Evolutionary conservation across 805 yeast species (phyloP).

Genomic region (Huiozyma naganishii): DNA sequence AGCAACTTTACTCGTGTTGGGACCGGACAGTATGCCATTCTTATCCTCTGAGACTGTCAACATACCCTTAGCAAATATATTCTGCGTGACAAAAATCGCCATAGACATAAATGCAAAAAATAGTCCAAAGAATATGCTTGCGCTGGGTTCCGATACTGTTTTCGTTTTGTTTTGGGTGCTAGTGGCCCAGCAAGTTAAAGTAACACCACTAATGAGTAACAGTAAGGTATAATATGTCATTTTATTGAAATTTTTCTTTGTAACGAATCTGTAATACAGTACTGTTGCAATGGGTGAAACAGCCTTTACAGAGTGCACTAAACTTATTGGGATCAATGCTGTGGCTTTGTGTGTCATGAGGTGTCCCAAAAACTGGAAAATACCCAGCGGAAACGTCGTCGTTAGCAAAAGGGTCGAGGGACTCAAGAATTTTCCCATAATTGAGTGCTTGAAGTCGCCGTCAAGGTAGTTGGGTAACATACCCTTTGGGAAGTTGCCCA

Average conservation of each 20-base stretch:
- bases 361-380: constrained; percentile 88
- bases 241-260: constrained; percentile 43
- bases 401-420: constrained; percentile 44
- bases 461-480: constrained; percentile 25
- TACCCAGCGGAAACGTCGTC: constrained; percentile 88
- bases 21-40: constrained; percentile 16
- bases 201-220: constrained; percentile 78
- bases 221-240: constrained; percentile 69
- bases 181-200: constrained; percentile 55
- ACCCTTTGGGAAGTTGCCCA: constrained; percentile 26
- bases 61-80: constrained; percentile 67
- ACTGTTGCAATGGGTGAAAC: constrained; percentile 86
- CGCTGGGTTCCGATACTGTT: neutral
- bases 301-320: constrained; percentile 91
- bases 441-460: constrained; percentile 23
- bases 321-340: constrained; percentile 80
- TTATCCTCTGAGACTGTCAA: constrained; percentile 36
- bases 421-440: constrained; percentile 34
- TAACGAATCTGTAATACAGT: constrained; percentile 54
- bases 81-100: constrained; percentile 64
- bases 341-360: constrained; percentile 89
- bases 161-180: neutral
- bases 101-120: constrained; percentile 32
- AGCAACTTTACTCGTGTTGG: constrained; percentile 14
- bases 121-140: constrained; percentile 23